Conservation (phyloP, 495 filamentous ascomycete genomes). For the Bathelium albidoporum region DNA sequence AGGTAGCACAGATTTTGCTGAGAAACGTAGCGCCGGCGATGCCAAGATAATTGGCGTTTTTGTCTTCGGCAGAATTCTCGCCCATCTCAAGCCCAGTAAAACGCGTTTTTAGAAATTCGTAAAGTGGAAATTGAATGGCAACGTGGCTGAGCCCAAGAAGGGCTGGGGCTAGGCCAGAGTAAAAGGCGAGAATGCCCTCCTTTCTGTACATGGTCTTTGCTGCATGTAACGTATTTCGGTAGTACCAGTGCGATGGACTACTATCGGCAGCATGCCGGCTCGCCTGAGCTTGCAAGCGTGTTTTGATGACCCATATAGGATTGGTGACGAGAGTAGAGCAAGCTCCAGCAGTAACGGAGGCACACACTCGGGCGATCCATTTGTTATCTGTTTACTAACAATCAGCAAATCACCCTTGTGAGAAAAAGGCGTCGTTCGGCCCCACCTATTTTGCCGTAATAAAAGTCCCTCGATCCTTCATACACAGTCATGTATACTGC, state of each 20-base stretch:
- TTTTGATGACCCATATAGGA: slow-evolving; percentile 99
- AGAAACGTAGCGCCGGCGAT: slow-evolving; percentile 83
- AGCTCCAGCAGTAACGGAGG: slow-evolving; percentile 80
- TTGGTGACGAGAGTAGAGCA: slow-evolving; percentile 95
- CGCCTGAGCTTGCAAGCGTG: slow-evolving; percentile 86
- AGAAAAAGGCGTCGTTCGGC: neutral
- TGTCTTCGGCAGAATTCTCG: slow-evolving; percentile 42
- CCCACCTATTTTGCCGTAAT: slow-evolving; percentile 54
- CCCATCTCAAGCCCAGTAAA: slow-evolving; percentile 86
- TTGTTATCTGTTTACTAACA: slow-evolving; percentile 37
- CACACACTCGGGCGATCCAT: slow-evolving; percentile 54
- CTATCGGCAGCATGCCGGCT: slow-evolving; percentile 39
- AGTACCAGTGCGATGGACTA: slow-evolving; percentile 73
- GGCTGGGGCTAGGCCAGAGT: slow-evolving; percentile 88
- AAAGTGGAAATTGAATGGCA: slow-evolving; percentile 93
- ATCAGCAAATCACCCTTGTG: slow-evolving; percentile 7
- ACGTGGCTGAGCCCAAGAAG: slow-evolving; percentile 90
- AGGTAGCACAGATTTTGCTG: slow-evolving; percentile 89
- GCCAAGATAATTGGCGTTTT: slow-evolving; percentile 56
- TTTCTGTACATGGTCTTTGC: slow-evolving; percentile 87
- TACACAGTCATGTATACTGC: slow-evolving; percentile 96
- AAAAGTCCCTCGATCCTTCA: slow-evolving; percentile 68
- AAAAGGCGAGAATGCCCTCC: slow-evolving; percentile 84
- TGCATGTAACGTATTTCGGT: slow-evolving; percentile 75
- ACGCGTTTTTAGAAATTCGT: slow-evolving; percentile 83